A percentile compares a stretch with the other conserved stretches of the same genome.
These are phyloP conservation scores for Talaromyces trachyspermus DNA, from an alignment of 495 filamentous ascomycete species.

Conservation along the genomic window DNA sequence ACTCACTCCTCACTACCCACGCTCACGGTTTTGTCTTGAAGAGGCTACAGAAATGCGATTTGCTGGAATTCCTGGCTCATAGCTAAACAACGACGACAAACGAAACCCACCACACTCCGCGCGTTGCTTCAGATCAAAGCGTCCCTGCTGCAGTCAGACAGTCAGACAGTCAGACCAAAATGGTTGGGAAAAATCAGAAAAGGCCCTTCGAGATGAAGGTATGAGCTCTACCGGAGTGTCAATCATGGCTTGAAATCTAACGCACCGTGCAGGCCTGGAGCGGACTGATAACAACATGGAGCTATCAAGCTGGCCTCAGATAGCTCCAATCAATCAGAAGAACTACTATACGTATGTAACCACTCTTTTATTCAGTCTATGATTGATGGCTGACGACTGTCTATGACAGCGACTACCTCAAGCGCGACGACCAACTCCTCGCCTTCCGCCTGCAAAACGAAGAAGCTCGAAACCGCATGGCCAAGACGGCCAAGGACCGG, in stretches of 20 bases:
- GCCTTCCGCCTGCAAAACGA: slow-evolving; percentile 81
- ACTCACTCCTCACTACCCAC: too few relatives aligned
- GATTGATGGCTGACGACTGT: slow-evolving; percentile 10
- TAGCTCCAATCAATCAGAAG: slow-evolving; percentile 93
- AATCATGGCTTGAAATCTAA: neutral
- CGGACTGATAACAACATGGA: slow-evolving; percentile 97
- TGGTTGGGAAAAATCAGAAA: slow-evolving; percentile 60
- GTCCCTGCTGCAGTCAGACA: neutral
- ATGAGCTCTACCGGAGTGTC: slow-evolving; percentile 12
- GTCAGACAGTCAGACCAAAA: slow-evolving; percentile 24
- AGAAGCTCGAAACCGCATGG: slow-evolving; percentile 67
- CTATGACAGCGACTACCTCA: slow-evolving; percentile 77
- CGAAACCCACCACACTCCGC: neutral
- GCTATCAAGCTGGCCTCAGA: slow-evolving; percentile 85
- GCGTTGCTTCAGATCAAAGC: neutral
- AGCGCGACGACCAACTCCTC: slow-evolving; percentile 93
- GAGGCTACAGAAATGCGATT: too few relatives aligned
- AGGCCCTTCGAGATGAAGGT: slow-evolving; percentile 60
- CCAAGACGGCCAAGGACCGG: slow-evolving; percentile 74
- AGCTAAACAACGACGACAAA: neutral
- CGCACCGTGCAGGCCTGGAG: slow-evolving; percentile 62
- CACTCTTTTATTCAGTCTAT: neutral
- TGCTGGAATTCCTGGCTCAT: too few relatives aligned
- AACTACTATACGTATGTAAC: slow-evolving; percentile 93
- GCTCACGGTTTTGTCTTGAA: too few relatives aligned